Evolutionary conservation across 116 monocot genomes (phyloP).

Genomic region (Posidonia oceanica): DNA sequence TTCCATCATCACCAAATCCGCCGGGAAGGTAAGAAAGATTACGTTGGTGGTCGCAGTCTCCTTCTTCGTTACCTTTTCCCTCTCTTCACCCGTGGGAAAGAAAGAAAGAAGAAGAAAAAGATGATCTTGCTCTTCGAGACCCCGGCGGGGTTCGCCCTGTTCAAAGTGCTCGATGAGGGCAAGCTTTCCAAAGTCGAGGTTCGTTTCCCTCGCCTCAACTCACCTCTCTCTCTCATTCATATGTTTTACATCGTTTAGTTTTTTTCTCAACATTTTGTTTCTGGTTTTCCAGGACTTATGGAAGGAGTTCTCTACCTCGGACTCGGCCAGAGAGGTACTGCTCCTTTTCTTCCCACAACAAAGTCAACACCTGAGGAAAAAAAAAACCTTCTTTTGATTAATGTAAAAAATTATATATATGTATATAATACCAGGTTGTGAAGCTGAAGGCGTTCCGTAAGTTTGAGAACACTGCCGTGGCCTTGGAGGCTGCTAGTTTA

Average conservation of each 20-base stretch:
- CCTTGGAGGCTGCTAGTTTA: conserved; percentile 54
- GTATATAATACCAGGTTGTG: conserved; percentile 40
- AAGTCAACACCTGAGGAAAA: too few relatives aligned
- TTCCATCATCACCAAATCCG: too few relatives aligned
- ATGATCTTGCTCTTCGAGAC: conserved; percentile 94
- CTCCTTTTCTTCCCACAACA: neutral
- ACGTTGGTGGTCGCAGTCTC: too few relatives aligned
- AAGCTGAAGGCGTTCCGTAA: conserved; percentile 83
- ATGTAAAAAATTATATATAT: neutral
- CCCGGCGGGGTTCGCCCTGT: conserved; percentile 97
- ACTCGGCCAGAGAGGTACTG: conserved; percentile 58
- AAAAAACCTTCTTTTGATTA: neutral
- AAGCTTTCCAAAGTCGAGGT: conserved; percentile 93
- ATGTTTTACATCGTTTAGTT: neutral
- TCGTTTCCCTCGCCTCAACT: neutral
- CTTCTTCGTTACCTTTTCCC: too few relatives aligned
- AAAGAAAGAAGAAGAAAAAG: neutral
- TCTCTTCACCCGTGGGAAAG: too few relatives aligned
- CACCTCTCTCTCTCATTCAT: neutral
- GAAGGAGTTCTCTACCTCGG: conserved; percentile 59
- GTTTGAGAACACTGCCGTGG: conserved; percentile 90
- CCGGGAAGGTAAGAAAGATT: too few relatives aligned
- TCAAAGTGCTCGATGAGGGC: conserved; percentile 91
- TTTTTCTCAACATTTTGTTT: neutral
- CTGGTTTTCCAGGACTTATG: conserved; percentile 51